Evolutionary conservation across 257 asterid genomes (phyloP), one percentile per base, ranked within the genome.

Genomic region (Capsicum baccatum): DNA sequence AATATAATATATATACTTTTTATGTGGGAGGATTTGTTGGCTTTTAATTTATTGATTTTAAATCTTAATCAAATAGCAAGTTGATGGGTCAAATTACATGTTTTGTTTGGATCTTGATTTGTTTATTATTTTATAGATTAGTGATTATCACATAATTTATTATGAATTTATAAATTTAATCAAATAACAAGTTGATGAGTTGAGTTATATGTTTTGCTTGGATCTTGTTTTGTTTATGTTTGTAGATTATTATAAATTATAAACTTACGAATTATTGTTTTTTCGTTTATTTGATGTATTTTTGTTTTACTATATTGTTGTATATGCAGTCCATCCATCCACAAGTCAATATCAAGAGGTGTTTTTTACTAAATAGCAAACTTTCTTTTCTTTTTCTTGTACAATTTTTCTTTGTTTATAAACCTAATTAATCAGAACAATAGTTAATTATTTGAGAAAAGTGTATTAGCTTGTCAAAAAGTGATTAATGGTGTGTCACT

Each of bases 71-170:
- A 48, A 73, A 47, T 73, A 73, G 1, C 59, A 71, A 44, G 35
- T n/a, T 71, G 58, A 47, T 8, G 39, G 56, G 16, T 48, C 6
- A 19, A 48, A 6, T 47, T 11, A 1, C 0, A 19, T 21, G 58
- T 74, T 48, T 48, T 48, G 10, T 44, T n/a, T 71, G 79, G 17
- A 26, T 64, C 71, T 64, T 64, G 44, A 64, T 64, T 63, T 63
- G 16, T 26, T 21, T 21, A 11, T 21, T 3, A n/a, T 60, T 9
- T 3, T 67, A 14, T 33, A 8, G 52, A 67, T 6, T 13, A 67
- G 48, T 35, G 50, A 37, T 67, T 67, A 67, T 67, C 5, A 14
- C 4, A 66, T 6, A 13, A 66, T 33, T 33, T 10, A 66, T 35
- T 33, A 33, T 26, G 35, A 10, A 67, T 21, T 64, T 26, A 64